Evolutionary conservation across 441 rosid species (phyloP), one percentile per base, ranked within the genome.

Genomic region (Gossypium davidsonii): DNA sequence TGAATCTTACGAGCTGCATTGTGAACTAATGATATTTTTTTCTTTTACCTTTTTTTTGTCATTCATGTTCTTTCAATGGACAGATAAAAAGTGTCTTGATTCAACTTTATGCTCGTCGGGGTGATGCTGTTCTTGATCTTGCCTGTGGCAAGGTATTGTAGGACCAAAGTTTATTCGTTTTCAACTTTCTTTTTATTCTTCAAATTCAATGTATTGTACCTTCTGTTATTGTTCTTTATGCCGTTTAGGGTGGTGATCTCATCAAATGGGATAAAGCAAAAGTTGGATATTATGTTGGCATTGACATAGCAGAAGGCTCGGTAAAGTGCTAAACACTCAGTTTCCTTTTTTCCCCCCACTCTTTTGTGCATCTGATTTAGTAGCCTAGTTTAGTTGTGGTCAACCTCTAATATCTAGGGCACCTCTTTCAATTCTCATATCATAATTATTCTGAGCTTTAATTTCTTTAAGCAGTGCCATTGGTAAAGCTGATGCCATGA

Each of bases 71-170:
- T 72, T 59, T 79, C 34, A 49, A 53, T 62, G 75, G 55, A 77
- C 91, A 95, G 99, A 93, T 93, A 78, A 95, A 95, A 82, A 93
- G 99, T 85, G 99, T 95, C 62, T 79, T 95, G 79, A 89, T 95
- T 82, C 97, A 91, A 85, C 94, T 93, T 59, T 91, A 95, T 78
- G 82, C 99, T 77, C 86, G 83, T 52, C 86, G 84, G 77, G 94
- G 93, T 42, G 97, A 95, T 81, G 95, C 91, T 71, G 97, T 95
- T 81, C 95, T 95, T 15, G 99, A 95, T 81, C 92, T 93, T 78
- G 98, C 94, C 14, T 95, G 99, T 77, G 98, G 99, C 77, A 95
- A 95, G 95, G 98, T 90, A 60, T 44, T 64, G 28, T 48, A 53
- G n/a, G 4, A 58, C 14, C 37, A 2, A 46, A 49, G 17, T 74